Base-by-base conservation (phyloP, 768 basidiomycete genomes). In the Naematelia encephala region DNA sequence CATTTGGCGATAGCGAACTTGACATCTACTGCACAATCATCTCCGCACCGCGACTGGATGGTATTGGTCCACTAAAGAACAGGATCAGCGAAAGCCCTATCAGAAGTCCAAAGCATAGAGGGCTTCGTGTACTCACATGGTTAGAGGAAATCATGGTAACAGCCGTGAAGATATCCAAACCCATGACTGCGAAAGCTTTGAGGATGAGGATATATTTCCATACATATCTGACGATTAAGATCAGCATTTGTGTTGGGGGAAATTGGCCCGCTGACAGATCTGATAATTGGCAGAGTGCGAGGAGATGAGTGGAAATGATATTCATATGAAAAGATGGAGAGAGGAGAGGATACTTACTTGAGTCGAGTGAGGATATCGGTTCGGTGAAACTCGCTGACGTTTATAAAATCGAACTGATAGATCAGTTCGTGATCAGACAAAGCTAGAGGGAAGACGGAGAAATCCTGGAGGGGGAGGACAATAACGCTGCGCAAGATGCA, bases 131-230 rank as follows among this genome's bases (percentile, higher is more conserved):
- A 59, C 69, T 62, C 26, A 71, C 69, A 29, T 84, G 82, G 42
- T 83, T 82, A 21, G 92, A 91, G 23, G 88, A 86, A 79, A 97
- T 88, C 89, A 97, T 92, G 68, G 94, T 96, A 62, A 91, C 84
- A 62, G 91, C 92, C 34, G 94, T 91, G 81, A 93, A 99, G 77
- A 97, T 91, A 84, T 99, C 96, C 78, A 90, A 89, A 61, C 93
- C 82, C 79, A 97, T 96, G 78, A 99, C 94, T 56, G 92, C 85
- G 81, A 98, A 88, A 28, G 90, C 91, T 78, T 96, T 97, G 82
- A 96, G 84, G 56, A 97, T 86, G 71, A 92, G 82, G 78, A 93
- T 81, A 79, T 96, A 98, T 56, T 94, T 80, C 86, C 89, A 92
- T 57, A 93, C 79, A 79, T 98, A 99, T 77, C 90, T 96, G 70